These are phyloP conservation scores for Amylocarpus encephaloides DNA, from an alignment of 2,329 filamentous ascomycete genomes.

Conservation along the genomic window DNA sequence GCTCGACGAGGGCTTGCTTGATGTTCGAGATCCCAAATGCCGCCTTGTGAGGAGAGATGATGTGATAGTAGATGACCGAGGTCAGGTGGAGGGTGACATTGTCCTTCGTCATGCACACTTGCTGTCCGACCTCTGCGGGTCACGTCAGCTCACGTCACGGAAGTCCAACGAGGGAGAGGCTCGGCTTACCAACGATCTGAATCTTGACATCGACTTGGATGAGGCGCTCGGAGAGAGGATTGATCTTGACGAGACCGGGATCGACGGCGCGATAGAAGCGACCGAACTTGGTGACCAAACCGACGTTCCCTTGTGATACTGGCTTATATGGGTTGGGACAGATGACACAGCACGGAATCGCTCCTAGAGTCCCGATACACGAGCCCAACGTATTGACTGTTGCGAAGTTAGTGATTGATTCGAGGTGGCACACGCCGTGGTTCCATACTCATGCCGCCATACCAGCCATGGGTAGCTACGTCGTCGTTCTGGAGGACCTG, in stretches of 20 bases:
- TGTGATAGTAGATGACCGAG: constrained; percentile 98
- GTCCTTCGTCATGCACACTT: constrained; percentile 99
- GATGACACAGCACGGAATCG: constrained; percentile 83
- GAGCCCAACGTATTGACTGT: constrained; percentile 67
- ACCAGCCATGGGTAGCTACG: constrained; percentile 77
- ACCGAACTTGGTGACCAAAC: constrained; percentile 92
- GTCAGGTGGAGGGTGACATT: constrained; percentile 92
- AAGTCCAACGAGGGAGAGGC: background rate
- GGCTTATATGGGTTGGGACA: constrained; percentile 96
- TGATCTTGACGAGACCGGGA: constrained; percentile 94
- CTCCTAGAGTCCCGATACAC: constrained; percentile 71
- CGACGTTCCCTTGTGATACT: constrained; percentile 88
- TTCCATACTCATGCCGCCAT: constrained; percentile 72
- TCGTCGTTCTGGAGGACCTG: constrained; percentile 55
- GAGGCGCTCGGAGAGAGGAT: constrained; percentile 84
- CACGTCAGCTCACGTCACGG: constrained; percentile 2
- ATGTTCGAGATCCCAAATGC: constrained; percentile 96
- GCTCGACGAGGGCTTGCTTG: constrained; percentile 91
- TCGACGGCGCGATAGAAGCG: constrained; percentile 93
- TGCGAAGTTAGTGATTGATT: constrained; percentile 5
- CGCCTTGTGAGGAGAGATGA: constrained; percentile 89
- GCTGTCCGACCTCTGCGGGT: constrained; percentile 72
- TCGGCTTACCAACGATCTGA: constrained; percentile 68
- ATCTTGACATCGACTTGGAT: constrained; percentile 98
- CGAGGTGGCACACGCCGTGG: background rate